These are phyloP conservation scores for barrel medic (Medicago truncatula) DNA, from an alignment of 306 rosid genomes.

Conservation along the genomic window MtrunA17r5.0-ANR NC_053042.1:43681501-43682000, in stretches of 20 bases:
- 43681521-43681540: no score
- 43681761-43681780: not conserved
- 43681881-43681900: conserved; percentile 1
- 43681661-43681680: no score
- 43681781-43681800: not conserved
- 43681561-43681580: no score
- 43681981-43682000: conserved; percentile 38
- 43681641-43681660: no score
- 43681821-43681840: conserved; percentile 6
- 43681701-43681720: no score
- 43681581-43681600: no score
- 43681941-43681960: conserved; percentile 50
- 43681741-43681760: not conserved
- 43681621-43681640: no score
- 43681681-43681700: no score
- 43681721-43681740: not conserved
- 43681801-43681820: not conserved
- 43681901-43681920: conserved; percentile 47
- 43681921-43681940: conserved; percentile 34
- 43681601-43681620: no score
- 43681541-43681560: no score
- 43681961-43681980: conserved; percentile 49
- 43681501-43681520: no score
- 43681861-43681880: conserved; percentile 47
- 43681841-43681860: conserved; percentile 44